Evolutionary conservation across 768 basidiomycete species (phyloP), one percentile per base, ranked within the genome.

Genomic region (Leccinum arenicola): DNA sequence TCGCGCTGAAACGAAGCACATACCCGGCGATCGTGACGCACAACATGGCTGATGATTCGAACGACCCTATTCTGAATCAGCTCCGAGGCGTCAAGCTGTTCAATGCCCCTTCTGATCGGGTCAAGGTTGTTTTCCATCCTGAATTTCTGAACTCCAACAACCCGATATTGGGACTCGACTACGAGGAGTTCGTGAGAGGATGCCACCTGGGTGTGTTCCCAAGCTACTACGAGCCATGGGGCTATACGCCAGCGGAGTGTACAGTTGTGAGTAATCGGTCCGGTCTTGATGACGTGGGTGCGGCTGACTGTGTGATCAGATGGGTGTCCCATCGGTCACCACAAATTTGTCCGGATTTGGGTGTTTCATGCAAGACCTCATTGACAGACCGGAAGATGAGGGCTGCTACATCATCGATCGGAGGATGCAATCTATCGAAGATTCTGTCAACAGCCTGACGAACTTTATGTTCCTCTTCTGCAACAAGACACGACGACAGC

Each of bases 131-230:
- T 48, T 98, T 98, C 83, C 96, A 98, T 74, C 96, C 96, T 1
- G 96, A 98, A 73, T 99, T 99, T 78, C 74, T 99, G 70, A 98
- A 96, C 75, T 88, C 93, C 60, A 98, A 95, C 76, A 98, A 98
- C 76, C 97, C 97, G 0, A 97, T 98, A 55, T 77, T 99, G 19
- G 95, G 95, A 2, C 81, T 99, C 59, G 97, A 99, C 71, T 99
- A 99, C 72, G 97, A 99, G 74, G 97, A 99, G 76, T 99, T 99
- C 69, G 97, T 98, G 38, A 81, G 97, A 63, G 97, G 97, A 1
- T 98, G 96, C 70, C 97, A 99, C 78, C 77, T 99, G 52, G 97
- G 97, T 51, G 96, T 99, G 43, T 99, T 99, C 83, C 96, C 97
- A 2, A 93, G 89, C 64, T 98, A 98, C 70, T 98, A 97, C 71